Percentiles rank a stretch among this genome's conserved stretches.
phyloP scores from a whole-genome alignment of 441 rosid species.

The Bocquillonia castaneifolia region DNA sequence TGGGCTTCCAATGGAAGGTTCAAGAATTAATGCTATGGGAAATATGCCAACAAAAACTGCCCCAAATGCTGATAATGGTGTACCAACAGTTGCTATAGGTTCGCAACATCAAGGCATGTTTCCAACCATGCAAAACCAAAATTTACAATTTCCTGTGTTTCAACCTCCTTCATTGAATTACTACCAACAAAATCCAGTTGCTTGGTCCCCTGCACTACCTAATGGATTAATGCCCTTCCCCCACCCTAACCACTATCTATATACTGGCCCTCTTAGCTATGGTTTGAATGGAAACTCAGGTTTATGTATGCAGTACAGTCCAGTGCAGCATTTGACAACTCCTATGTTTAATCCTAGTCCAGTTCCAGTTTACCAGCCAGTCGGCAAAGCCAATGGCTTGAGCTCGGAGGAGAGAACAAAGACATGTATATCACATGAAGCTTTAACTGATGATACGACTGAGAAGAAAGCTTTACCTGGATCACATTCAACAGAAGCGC shows the following conservation, averaged over 20 bases:
- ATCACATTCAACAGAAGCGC: conserved; percentile 25
- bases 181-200: conserved; percentile 75
- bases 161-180: conserved; percentile 71
- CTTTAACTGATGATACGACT: conserved; percentile 27
- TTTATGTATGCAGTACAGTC: conserved; percentile 61
- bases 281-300: conserved; percentile 56
- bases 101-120: conserved; percentile 49
- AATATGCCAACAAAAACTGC: conserved; percentile 31
- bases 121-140: conserved; percentile 53
- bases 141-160: conserved; percentile 50
- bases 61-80: conserved; percentile 39
- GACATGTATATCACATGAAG: conserved; percentile 28
- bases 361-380: conserved; percentile 54
- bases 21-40: conserved; percentile 30
- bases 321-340: conserved; percentile 47
- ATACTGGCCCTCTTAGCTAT: conserved; percentile 54
- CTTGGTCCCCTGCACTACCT: conserved; percentile 69
- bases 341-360: conserved; percentile 45
- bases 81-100: conserved; percentile 33
- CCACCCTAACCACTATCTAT: conserved; percentile 58
- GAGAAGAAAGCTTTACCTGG: conserved; percentile 29
- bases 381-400: conserved; percentile 40
- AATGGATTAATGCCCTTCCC: conserved; percentile 58
- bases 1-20: conserved; percentile 35
- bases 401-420: conserved; percentile 38